Conservation (phyloP, 148 eudicot genomes). For the Dysphania ambrosioides region DNA sequence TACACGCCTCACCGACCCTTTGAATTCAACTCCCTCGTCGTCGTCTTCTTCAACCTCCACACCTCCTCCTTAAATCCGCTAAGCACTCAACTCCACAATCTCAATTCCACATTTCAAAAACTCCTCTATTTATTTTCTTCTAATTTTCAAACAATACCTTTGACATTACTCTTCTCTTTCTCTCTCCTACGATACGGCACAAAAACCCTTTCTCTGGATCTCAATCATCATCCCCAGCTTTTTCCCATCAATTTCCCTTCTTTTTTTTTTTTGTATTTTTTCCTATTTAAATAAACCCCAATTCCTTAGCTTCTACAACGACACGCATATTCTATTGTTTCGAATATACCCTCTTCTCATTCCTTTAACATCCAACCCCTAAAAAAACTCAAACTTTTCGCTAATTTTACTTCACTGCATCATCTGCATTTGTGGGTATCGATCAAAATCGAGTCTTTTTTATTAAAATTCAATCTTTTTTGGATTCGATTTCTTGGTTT, state of each 20-base stretch:
- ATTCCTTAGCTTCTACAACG: background rate
- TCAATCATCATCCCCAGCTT: background rate
- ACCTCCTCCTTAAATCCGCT: no score
- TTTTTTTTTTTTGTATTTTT: background rate
- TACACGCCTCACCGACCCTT: constrained; percentile 25
- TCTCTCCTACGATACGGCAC: constrained; percentile 14
- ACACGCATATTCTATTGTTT: background rate
- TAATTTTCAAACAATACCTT: no score
- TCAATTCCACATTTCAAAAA: background rate
- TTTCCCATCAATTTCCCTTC: constrained; percentile 11
- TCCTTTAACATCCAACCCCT: background rate
- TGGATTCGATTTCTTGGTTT: background rate
- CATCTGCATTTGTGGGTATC: constrained; percentile 1
- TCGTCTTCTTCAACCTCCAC: background rate
- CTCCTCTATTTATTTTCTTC: background rate
- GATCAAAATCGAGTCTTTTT: background rate
- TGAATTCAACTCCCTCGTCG: background rate
- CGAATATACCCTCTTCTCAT: constrained; percentile 4
- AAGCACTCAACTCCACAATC: no score
- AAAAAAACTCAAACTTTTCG: background rate
- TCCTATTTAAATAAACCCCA: constrained; percentile 2
- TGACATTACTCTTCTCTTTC: constrained; percentile 9
- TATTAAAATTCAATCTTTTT: background rate
- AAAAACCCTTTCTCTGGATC: constrained; percentile 15
- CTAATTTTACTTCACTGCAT: background rate